These are phyloP conservation scores for Drechslerella coelobrocha DNA, from an alignment of 2,329 filamentous ascomycete genomes.

Conservation along the genomic window DNA sequence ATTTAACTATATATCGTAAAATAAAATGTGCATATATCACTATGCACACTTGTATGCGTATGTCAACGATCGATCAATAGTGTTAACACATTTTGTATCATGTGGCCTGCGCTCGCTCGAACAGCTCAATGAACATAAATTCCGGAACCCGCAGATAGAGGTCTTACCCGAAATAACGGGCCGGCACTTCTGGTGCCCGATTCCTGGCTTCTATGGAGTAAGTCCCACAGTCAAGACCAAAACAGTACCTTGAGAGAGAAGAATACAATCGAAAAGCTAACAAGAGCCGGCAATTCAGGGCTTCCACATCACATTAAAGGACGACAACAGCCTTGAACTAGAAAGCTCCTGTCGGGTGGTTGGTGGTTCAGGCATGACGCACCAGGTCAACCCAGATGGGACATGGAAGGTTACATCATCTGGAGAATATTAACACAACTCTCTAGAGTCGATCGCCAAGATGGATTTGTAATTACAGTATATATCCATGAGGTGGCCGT, in stretches of 20 bases:
- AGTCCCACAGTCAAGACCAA: background rate
- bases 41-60: too few species aligned
- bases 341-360: constrained; percentile 42
- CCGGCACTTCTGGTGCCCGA: constrained; percentile 30
- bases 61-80: too few species aligned
- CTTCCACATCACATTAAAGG: constrained; percentile 24
- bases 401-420: constrained; percentile 21
- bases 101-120: background rate
- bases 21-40: too few species aligned
- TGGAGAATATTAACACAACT: constrained; percentile 12
- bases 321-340: constrained; percentile 22
- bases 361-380: constrained; percentile 30
- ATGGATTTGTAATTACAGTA: constrained; percentile 3
- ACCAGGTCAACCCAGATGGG: constrained; percentile 22
- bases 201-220: constrained; percentile 44
- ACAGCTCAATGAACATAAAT: constrained; percentile 26
- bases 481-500: too few species aligned
- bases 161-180: constrained; percentile 25
- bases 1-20: too few species aligned
- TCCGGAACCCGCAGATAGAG: constrained; percentile 25
- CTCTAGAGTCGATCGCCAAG: background rate
- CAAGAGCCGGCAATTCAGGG: constrained; percentile 14
- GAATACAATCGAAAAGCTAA: constrained; percentile 1
- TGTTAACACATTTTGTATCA: background rate
- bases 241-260: background rate